Percentiles rank a stretch among this genome's conserved stretches.
These are phyloP conservation scores for Sporothrix curviconia DNA, from an alignment of 2,329 filamentous ascomycete species.

Conservation along the genomic window DNA sequence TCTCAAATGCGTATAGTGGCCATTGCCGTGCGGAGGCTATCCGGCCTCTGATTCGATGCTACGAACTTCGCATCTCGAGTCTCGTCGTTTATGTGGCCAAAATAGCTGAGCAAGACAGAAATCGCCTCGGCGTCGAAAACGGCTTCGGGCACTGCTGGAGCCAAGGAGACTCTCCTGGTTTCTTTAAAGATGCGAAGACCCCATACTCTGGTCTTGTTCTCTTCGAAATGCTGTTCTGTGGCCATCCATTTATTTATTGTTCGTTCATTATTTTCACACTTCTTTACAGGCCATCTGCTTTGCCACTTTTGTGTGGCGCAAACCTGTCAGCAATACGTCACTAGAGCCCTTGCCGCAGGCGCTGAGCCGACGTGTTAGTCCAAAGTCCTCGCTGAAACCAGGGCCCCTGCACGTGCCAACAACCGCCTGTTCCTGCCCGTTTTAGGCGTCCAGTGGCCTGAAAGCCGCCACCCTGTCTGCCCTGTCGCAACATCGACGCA, in stretches of 20 bases:
- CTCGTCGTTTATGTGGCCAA: too few species aligned
- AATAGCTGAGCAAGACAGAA: too few species aligned
- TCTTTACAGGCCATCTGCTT: background rate
- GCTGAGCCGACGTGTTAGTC: too few species aligned
- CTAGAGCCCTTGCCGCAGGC: background rate
- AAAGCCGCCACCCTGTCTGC: too few species aligned
- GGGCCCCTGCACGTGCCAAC: too few species aligned
- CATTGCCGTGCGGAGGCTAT: too few species aligned
- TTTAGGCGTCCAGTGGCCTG: too few species aligned
- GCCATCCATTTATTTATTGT: background rate
- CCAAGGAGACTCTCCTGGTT: background rate
- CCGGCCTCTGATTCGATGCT: background rate
- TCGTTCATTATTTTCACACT: background rate
- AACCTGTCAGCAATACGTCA: conserved; percentile 12
- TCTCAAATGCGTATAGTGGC: too few species aligned
- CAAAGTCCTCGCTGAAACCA: too few species aligned
- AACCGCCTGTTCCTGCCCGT: too few species aligned
- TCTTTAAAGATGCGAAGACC: background rate
- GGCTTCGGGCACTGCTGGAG: background rate
- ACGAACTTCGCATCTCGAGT: background rate
- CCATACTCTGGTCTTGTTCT: background rate
- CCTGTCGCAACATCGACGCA: too few species aligned
- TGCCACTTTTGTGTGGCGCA: too few species aligned
- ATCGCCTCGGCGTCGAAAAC: background rate
- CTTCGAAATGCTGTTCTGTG: background rate